Conservation (phyloP, 306 rosid genomes). For the Parietaria judaica region DNA sequence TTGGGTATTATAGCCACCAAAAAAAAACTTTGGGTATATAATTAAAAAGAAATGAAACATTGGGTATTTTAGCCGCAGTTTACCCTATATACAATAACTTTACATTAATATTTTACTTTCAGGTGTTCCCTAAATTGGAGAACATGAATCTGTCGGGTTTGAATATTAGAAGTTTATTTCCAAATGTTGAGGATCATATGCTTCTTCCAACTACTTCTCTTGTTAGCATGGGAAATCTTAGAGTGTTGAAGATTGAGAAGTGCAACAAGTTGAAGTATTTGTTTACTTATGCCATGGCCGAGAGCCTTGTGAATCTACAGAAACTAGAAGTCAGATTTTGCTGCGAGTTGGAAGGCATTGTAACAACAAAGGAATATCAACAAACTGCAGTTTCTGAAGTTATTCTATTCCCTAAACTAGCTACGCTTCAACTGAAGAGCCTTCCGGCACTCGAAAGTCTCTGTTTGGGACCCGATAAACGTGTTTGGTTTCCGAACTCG, state of each 20-base stretch:
- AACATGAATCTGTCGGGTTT: rapidly evolving
- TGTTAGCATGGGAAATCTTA: not conserved
- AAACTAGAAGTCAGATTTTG: not conserved
- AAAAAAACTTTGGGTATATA: no score
- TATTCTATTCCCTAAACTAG: not conserved
- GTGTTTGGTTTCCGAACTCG: not conserved
- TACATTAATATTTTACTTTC: no score
- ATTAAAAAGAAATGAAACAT: no score
- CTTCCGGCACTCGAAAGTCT: not conserved
- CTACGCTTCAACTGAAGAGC: rapidly evolving
- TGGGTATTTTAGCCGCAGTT: no score
- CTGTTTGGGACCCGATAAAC: not conserved
- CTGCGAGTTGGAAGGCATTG: not conserved
- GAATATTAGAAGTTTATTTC: not conserved
- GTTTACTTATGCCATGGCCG: not conserved
- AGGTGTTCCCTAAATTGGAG: not conserved
- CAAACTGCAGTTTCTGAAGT: not conserved
- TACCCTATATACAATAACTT: no score
- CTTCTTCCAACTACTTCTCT: not conserved
- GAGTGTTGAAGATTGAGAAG: not conserved
- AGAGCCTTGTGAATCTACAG: not conserved
- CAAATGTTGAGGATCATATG: not conserved
- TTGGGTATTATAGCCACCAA: no score
- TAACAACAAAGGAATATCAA: not conserved
- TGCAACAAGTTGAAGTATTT: conserved; percentile 2